phyloP scores from a whole-genome alignment of 257 asterid species.

The Solanum pinnatisectum region DNA sequence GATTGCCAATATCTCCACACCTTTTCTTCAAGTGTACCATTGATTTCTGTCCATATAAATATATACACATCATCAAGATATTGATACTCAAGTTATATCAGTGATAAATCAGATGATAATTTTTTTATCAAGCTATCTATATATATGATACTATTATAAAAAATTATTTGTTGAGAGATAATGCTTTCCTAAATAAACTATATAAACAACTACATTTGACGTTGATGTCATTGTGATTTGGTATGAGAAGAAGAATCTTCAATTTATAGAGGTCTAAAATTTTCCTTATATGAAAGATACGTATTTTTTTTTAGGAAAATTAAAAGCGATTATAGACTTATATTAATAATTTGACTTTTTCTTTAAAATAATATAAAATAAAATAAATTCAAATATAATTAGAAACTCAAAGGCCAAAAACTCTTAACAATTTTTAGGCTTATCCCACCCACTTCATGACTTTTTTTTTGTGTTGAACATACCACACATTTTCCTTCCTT shows the following conservation, averaged over 20 bases:
- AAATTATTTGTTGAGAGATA: not conserved
- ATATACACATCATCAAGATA: not conserved
- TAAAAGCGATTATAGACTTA: not conserved
- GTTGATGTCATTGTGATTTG: not conserved
- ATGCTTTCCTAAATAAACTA: no score
- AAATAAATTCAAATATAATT: no score
- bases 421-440: not conserved
- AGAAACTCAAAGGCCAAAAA: not conserved
- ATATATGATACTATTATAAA: not conserved
- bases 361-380: no score
- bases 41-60: not conserved
- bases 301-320: rapidly evolving
- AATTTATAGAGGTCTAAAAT: not conserved
- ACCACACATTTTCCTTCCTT: not conserved
- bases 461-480: not conserved
- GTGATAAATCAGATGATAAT: no score
- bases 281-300: no score
- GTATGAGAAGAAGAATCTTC: not conserved
- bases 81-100: no score
- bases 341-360: not conserved
- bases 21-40: not conserved
- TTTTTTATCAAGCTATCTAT: not conserved
- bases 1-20: not conserved
- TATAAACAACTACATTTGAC: rapidly evolving
- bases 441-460: not conserved